phyloP scores from a whole-genome alignment of 805 yeast species.

The Lipomyces starkeyi region DNA sequence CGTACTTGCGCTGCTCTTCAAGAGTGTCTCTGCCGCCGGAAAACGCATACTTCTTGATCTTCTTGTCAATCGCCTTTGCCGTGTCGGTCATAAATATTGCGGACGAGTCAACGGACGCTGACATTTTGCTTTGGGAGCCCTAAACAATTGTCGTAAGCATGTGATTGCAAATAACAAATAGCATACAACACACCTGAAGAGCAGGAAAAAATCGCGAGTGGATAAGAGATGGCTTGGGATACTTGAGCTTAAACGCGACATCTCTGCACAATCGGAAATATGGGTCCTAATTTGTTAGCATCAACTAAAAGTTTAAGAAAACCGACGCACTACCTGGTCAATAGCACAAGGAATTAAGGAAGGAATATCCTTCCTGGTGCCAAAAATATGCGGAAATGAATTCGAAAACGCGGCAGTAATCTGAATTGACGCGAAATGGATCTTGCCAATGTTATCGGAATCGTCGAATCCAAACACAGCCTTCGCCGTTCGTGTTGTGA shows the following conservation, averaged over 20 bases:
- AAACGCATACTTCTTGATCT: slow-evolving; percentile 94
- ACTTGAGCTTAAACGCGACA: slow-evolving; percentile 92
- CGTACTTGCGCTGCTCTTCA: slow-evolving; percentile 87
- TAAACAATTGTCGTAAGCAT: slow-evolving; percentile 49
- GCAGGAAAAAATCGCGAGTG: slow-evolving; percentile 99
- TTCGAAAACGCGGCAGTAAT: slow-evolving; percentile 96
- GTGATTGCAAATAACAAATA: not conserved
- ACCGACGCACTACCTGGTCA: slow-evolving; percentile 61
- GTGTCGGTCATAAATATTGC: slow-evolving; percentile 97
- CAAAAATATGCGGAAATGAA: slow-evolving; percentile 92
- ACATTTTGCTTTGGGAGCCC: slow-evolving; percentile 96
- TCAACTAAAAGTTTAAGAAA: not conserved
- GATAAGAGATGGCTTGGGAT: slow-evolving; percentile 85
- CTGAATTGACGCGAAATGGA: slow-evolving; percentile 95
- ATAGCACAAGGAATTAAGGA: slow-evolving; percentile 98
- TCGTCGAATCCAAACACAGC: slow-evolving; percentile 97
- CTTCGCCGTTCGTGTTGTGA: slow-evolving; percentile 95
- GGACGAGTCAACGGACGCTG: slow-evolving; percentile 87
- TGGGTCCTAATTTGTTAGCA: slow-evolving; percentile 61
- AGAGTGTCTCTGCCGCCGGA: slow-evolving; percentile 88
- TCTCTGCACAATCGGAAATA: slow-evolving; percentile 97
- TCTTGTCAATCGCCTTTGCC: slow-evolving; percentile 87
- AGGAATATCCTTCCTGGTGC: slow-evolving; percentile 85
- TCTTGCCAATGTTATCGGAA: slow-evolving; percentile 90
- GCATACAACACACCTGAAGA: slow-evolving; percentile 28